Evolutionary conservation across 1,284 basidiomycete genomes (phyloP).

Genomic region (Afroboletus lepidellus): DNA sequence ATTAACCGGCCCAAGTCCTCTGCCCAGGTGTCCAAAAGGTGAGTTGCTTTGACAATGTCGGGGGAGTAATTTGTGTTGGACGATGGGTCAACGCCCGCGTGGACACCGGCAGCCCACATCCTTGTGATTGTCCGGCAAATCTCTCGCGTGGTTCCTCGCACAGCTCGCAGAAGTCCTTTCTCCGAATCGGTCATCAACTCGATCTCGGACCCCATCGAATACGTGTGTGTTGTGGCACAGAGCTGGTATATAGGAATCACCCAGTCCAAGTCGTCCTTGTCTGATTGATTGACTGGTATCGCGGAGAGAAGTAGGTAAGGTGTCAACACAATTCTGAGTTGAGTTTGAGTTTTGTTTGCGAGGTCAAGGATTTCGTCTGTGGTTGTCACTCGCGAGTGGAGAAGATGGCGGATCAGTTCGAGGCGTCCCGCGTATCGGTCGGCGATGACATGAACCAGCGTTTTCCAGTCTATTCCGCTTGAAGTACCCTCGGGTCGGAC

Average conservation of each 20-base stretch:
- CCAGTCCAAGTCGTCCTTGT: conserved; percentile 22
- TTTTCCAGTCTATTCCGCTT: conserved; percentile 46
- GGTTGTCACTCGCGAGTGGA: conserved; percentile 25
- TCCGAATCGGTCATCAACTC: conserved; percentile 37
- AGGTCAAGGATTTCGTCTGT: conserved; percentile 9
- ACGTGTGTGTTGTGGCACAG: conserved; percentile 39
- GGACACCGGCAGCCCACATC: conserved; percentile 44
- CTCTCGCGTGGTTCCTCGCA: conserved; percentile 39
- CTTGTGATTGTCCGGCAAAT: conserved; percentile 46
- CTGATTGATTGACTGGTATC: conserved; percentile 6
- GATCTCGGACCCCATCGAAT: conserved; percentile 18
- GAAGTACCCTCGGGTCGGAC: conserved; percentile 6
- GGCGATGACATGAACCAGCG: conserved; percentile 39
- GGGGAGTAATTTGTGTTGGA: conserved; percentile 2
- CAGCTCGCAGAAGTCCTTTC: conserved; percentile 32
- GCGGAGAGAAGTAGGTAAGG: conserved; percentile 22
- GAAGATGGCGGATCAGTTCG: conserved; percentile 39
- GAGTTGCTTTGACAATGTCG: conserved; percentile 1
- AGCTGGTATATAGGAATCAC: conserved; percentile 24
- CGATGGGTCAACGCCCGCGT: conserved; percentile 30
- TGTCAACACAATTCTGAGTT: conserved; percentile 25
- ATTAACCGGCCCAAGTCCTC: conserved; percentile 33
- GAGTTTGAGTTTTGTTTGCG: conserved; percentile 19
- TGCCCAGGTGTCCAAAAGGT: conserved; percentile 24
- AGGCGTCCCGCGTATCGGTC: conserved; percentile 45